phyloP scores from a whole-genome alignment of 1,284 basidiomycete species.

The Stygiomarasmius scandens region DNA sequence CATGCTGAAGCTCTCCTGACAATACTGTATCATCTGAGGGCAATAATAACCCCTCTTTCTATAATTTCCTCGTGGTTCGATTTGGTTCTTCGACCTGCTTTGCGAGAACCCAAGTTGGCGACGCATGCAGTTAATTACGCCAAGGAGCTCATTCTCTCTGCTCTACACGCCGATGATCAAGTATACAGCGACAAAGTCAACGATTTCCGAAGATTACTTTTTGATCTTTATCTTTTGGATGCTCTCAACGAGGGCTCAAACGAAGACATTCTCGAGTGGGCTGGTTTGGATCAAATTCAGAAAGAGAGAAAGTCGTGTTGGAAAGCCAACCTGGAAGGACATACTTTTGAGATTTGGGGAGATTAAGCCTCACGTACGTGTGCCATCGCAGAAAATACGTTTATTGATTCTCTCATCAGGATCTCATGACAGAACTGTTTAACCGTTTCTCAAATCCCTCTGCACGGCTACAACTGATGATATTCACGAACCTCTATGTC shows the following conservation, averaged over 20 bases:
- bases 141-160: constrained; percentile 69
- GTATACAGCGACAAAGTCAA: constrained; percentile 51
- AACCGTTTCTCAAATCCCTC: constrained; percentile 59
- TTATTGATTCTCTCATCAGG: constrained; percentile 40
- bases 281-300: constrained; percentile 60
- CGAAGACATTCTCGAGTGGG: constrained; percentile 74
- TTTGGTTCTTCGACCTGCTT: constrained; percentile 69
- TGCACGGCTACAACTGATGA: constrained; percentile 67
- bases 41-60: constrained; percentile 62
- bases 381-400: constrained; percentile 17
- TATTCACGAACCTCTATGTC: constrained; percentile 62
- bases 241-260: constrained; percentile 73
- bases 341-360: constrained; percentile 66
- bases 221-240: constrained; percentile 77
- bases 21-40: constrained; percentile 62
- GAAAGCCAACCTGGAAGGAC: constrained; percentile 78
- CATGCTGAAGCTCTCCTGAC: constrained; percentile 68
- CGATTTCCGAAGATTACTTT: constrained; percentile 65
- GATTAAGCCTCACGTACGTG: constrained; percentile 61
- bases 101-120: constrained; percentile 72
- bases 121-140: constrained; percentile 60
- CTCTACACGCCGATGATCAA: constrained; percentile 51
- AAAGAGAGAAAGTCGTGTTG: constrained; percentile 61
- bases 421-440: constrained; percentile 66
- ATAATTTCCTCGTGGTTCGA: constrained; percentile 81